Evolutionary conservation across 768 basidiomycete species (phyloP), one percentile per base, ranked within the genome.

Genomic region (Flagelloscypha sp.): DNA sequence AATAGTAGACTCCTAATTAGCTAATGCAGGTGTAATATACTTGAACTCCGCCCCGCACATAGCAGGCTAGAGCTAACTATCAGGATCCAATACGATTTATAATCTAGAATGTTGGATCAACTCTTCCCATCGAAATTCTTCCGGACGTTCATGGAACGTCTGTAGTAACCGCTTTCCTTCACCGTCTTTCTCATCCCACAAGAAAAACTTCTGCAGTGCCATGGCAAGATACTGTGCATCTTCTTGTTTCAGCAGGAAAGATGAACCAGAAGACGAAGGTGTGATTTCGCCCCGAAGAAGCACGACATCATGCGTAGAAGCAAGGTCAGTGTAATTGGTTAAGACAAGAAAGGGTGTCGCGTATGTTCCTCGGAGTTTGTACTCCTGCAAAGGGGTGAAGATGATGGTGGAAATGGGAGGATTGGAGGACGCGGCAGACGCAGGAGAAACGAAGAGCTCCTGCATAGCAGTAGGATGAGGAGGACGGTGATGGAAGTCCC

Each of bases 381-480:
- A 99, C 61, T 97, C 94, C 46, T 84, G 81, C 27, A 98, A 68
- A 2, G 93, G 86, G 0, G 95, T 92, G 65, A 94, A 94, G 23
- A 98, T 67, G 35, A 94, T 69, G 0, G 90, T 92, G 5, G 90
- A 76, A 2, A 60, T 62, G 34, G 62, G 65, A 11, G 76, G 72
- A 45, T 75, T 74, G 8, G 55, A 38, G 2, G 42, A 37, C 27
- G 52, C 44, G 10, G 52, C 48, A 5, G 48, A 44, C 18, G 48
- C 38, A 5, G 63, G 53, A 40, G 61, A 54, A 29, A 61, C 44
- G 53, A 76, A 74, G 4, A 63, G 60, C 48, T 78, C 65, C 20
- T 47, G 38, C 25, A 63, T 58, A n/a, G 63, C 51, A 1, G 65
- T 58, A 5, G 84, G 82, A 4, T 66, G 57, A 1, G 69, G 70